Base-by-base conservation (phyloP, 495 filamentous ascomycete species). In the Penicillium antarcticum region DNA sequence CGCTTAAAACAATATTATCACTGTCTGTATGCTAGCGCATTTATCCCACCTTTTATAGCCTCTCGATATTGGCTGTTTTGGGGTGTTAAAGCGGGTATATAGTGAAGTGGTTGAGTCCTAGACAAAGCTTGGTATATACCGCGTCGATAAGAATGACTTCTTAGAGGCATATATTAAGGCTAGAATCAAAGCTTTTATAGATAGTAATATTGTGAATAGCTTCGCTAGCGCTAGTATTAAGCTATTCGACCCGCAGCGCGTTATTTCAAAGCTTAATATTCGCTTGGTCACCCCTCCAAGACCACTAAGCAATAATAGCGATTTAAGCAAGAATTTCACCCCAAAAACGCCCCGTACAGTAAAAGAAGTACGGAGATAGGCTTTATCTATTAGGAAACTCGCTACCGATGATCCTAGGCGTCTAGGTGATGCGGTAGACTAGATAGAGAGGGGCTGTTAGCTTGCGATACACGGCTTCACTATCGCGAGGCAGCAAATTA, bases 1-100 rank as follows among this genome's bases (percentile, higher is more conserved):
- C 34, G 18, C 40, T 13, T 38, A 58, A n/a, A 45, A 62, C 32
- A 52, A 65, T 45, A 60, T 67, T 43, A 49, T 60, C n/a, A 24
- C 56, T 5, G 34, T 69, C 6, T 66, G 55, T 21, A 60, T 69
- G 36, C 56, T 61, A 5, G 13, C 58, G 12, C 43, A 65, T 49
- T 59, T 47, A 9, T 63, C 65, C n/a, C n/a, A n/a, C n/a, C n/a
- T n/a, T n/a, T n/a, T n/a, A n/a, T n/a, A n/a, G n/a, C n/a, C n/a
- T n/a, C n/a, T n/a, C n/a, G n/a, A n/a, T n/a, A n/a, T n/a, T n/a
- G n/a, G n/a, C n/a, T n/a, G n/a, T n/a, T n/a, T n/a, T n/a, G n/a
- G n/a, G n/a, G n/a, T n/a, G n/a, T n/a, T n/a, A n/a, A n/a, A n/a
- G n/a, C n/a, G n/a, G n/a, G n/a, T n/a, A n/a, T n/a, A n/a, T n/a